Percentiles rank a stretch among this genome's conserved stretches.
Conservation (phyloP, 371 early-diverging fungal genomes). For the Circinella minor region DNA sequence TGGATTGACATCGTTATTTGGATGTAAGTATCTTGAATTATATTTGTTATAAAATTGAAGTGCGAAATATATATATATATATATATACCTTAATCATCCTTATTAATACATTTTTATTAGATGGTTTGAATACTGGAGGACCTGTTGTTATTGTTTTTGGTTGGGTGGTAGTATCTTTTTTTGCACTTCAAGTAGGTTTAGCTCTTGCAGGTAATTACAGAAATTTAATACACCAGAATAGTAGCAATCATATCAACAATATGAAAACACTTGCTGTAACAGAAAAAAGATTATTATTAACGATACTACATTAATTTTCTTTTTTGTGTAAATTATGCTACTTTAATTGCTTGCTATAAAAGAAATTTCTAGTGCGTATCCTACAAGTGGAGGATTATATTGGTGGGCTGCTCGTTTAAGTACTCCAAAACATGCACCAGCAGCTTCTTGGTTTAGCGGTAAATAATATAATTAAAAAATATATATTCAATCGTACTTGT, state of each 20-base stretch:
- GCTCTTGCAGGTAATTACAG: conserved; percentile 59
- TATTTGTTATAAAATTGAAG: no score
- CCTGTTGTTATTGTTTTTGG: conserved; percentile 45
- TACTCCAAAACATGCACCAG: conserved; percentile 33
- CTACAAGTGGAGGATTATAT: conserved; percentile 73
- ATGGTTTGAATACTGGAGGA: conserved; percentile 45
- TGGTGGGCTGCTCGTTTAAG: conserved; percentile 61
- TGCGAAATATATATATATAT: no score
- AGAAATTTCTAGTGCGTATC: conserved; percentile 73
- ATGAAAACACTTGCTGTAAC: no score
- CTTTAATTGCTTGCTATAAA: background rate
- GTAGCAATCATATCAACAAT: background rate
- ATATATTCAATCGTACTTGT: background rate
- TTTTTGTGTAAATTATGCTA: no score
- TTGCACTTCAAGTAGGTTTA: conserved; percentile 61
- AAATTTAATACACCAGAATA: background rate
- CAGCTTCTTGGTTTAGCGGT: conserved; percentile 49
- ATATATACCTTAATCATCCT: no score
- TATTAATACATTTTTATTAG: background rate
- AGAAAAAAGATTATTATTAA: no score
- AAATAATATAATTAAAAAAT: background rate
- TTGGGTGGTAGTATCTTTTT: conserved; percentile 63
- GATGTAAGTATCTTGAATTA: conserved; percentile 1
- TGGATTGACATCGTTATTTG: conserved; percentile 43
- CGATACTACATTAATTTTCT: no score